Evolutionary conservation across 2,329 filamentous ascomycete genomes (phyloP).

Genomic region (Alternaria rosae): DNA sequence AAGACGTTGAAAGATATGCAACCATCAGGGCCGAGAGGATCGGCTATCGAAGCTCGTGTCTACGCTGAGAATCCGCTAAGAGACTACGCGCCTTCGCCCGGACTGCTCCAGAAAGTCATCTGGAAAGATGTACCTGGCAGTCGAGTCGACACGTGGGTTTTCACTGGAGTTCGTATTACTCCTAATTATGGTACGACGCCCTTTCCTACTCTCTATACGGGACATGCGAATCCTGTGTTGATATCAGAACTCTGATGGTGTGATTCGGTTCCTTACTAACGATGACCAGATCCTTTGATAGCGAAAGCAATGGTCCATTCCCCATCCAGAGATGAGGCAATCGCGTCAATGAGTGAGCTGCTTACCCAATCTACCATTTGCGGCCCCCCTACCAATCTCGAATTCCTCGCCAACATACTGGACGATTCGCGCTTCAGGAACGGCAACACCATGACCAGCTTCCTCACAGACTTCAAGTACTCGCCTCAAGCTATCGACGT

Average conservation of each 20-base stretch:
- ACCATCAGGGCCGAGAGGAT: constrained; percentile 53
- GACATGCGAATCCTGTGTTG: background rate
- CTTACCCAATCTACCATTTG: constrained; percentile 58
- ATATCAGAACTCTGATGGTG: background rate
- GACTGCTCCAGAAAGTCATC: constrained; percentile 63
- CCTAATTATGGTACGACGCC: constrained; percentile 58
- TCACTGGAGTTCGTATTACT: constrained; percentile 63
- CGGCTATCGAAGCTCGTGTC: constrained; percentile 62
- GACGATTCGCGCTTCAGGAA: constrained; percentile 54
- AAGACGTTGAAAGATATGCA: constrained; percentile 54
- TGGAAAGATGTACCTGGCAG: constrained; percentile 60
- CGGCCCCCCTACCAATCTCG: constrained; percentile 65
- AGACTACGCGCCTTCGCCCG: constrained; percentile 66
- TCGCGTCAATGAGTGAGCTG: constrained; percentile 54
- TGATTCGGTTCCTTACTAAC: background rate
- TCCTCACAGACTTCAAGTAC: constrained; percentile 61
- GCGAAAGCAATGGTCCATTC: constrained; percentile 67
- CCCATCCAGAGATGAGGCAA: constrained; percentile 51
- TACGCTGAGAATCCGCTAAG: constrained; percentile 67
- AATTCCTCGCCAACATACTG: constrained; percentile 63
- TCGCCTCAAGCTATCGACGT: constrained; percentile 63
- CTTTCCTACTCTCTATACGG: background rate
- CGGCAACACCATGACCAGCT: constrained; percentile 65
- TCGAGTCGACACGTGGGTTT: constrained; percentile 71
- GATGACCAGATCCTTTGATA: constrained; percentile 56